A percentile compares a stretch with the other conserved stretches of the same genome.
phyloP scores from a whole-genome alignment of 2,329 filamentous ascomycete genomes.

The Microdochium trichocladiopsis region DNA sequence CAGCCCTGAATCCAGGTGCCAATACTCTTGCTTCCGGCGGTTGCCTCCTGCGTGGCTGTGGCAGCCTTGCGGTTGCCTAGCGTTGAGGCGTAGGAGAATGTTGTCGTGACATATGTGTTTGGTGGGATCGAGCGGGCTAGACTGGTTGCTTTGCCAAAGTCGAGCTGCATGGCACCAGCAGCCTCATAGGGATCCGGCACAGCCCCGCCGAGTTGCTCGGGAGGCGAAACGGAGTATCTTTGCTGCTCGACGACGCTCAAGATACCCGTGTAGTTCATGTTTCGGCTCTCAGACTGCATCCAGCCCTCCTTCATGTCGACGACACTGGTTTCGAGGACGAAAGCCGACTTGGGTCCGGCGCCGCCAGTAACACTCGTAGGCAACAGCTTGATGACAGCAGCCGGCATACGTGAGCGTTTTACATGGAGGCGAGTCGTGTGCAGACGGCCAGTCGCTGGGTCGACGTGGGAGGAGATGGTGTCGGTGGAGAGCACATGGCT shows the following conservation, averaged over 20 bases:
- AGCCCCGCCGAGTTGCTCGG: slow-evolving; percentile 22
- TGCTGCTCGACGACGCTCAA: slow-evolving; percentile 73
- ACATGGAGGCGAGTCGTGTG: slow-evolving; percentile 75
- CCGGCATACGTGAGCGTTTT: slow-evolving; percentile 73
- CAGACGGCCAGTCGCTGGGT: slow-evolving; percentile 65
- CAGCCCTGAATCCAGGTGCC: slow-evolving; percentile 45
- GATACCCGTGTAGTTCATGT: slow-evolving; percentile 76
- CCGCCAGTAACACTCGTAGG: slow-evolving; percentile 64
- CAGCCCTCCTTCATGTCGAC: slow-evolving; percentile 74
- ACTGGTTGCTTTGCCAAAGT: not conserved
- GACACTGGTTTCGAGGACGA: slow-evolving; percentile 73
- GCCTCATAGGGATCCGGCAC: slow-evolving; percentile 1
- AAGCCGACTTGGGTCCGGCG: slow-evolving; percentile 63
- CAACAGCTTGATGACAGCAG: slow-evolving; percentile 67
- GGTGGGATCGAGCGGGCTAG: slow-evolving; percentile 14
- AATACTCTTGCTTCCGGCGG: slow-evolving; percentile 24
- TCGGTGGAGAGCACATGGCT: slow-evolving; percentile 79
- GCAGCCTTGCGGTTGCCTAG: slow-evolving; percentile 58
- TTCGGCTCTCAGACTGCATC: slow-evolving; percentile 76
- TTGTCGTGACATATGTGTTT: slow-evolving; percentile 63
- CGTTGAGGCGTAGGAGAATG: slow-evolving; percentile 64
- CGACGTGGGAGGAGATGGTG: slow-evolving; percentile 68
- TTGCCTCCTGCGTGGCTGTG: slow-evolving; percentile 33
- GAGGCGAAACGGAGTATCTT: slow-evolving; percentile 44
- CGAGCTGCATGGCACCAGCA: not conserved